These are phyloP conservation scores for Diplodia corticola DNA, from an alignment of 2,329 filamentous ascomycete species.

Conservation along the genomic window DNA sequence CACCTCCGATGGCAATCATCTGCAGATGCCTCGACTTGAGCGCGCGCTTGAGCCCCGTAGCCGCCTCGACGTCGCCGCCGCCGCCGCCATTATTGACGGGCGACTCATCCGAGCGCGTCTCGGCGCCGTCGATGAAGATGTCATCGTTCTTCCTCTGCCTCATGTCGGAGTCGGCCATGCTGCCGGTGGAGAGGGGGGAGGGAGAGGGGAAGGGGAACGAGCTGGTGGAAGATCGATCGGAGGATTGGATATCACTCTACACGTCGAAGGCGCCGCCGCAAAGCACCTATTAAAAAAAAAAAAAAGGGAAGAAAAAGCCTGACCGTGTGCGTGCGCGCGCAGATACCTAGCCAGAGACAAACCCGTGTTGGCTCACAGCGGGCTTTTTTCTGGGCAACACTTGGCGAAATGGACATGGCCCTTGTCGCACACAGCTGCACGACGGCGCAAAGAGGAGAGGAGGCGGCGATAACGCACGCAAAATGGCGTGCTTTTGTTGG, in stretches of 20 bases:
- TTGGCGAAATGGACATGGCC: conserved; percentile 1
- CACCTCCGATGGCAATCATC: conserved; percentile 32
- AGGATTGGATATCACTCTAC: not conserved
- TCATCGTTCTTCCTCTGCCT: conserved; percentile 5
- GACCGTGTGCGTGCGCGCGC: not conserved
- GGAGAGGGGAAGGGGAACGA: too few species aligned
- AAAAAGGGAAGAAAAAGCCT: too few species aligned
- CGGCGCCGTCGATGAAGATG: not conserved
- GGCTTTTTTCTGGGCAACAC: conserved; percentile 10
- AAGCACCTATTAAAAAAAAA: not conserved
- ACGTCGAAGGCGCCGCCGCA: not conserved
- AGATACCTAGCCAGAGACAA: conserved; percentile 1
- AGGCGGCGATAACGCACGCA: conserved; percentile 15
- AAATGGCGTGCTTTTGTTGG: conserved; percentile 13
- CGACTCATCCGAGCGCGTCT: conserved; percentile 2
- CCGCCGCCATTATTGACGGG: too few species aligned
- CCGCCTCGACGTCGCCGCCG: conserved; percentile 13
- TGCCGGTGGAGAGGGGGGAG: not conserved
- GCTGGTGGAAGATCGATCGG: too few species aligned
- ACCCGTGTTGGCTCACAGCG: not conserved
- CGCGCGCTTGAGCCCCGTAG: conserved; percentile 27
- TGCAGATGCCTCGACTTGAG: conserved; percentile 29
- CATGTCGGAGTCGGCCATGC: not conserved
- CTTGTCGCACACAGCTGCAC: conserved; percentile 1
- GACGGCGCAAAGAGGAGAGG: too few species aligned